Conservation (phyloP, 257 asterid species). For the Craterostigma plantagineum region DNA sequence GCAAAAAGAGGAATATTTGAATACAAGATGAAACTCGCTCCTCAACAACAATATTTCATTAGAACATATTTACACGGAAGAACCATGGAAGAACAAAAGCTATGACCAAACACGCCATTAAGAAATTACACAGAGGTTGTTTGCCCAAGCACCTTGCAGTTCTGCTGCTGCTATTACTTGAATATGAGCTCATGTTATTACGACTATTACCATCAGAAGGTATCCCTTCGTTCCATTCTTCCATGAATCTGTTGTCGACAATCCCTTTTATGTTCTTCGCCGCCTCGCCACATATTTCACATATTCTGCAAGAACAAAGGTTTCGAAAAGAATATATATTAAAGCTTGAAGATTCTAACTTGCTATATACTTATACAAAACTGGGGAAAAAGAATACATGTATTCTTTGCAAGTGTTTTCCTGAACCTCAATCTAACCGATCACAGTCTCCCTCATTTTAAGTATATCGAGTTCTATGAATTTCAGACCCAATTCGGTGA, state of each 20-base stretch:
- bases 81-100: slow-evolving; percentile 3
- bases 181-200: too few relatives aligned
- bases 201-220: too few relatives aligned
- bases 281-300: slow-evolving; percentile 3
- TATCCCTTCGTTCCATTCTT: neutral
- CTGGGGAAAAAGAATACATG: neutral
- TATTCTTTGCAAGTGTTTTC: too few relatives aligned
- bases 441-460: neutral
- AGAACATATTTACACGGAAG: slow-evolving; percentile 4
- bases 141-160: neutral
- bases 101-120: neutral
- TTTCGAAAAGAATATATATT: neutral
- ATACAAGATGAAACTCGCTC: too few relatives aligned
- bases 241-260: neutral
- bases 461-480: too few relatives aligned
- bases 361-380: neutral
- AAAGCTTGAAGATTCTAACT: neutral
- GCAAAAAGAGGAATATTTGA: too few relatives aligned
- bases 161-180: too few relatives aligned
- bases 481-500: too few relatives aligned
- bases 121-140: neutral
- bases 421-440: neutral
- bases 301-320: neutral
- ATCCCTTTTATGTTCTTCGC: neutral
- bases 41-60: too few relatives aligned